A percentile compares a stretch with the other conserved stretches of the same genome.
Evolutionary conservation across 176 grass and related monocot genomes (phyloP).

Genomic region (Elymus sibiricus): DNA sequence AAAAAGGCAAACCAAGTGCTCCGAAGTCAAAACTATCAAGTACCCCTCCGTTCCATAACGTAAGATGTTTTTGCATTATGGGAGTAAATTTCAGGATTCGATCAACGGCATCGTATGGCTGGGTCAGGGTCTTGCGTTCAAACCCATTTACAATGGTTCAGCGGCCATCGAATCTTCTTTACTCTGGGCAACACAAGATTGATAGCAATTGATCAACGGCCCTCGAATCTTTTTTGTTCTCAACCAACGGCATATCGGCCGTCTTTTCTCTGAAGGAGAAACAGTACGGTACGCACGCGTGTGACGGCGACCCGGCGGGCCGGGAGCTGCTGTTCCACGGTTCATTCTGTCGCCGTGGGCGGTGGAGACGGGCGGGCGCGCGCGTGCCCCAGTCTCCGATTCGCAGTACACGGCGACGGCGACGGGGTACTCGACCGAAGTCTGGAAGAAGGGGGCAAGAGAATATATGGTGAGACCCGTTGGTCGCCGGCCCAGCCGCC

Average conservation of each 20-base stretch:
- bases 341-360: not conserved
- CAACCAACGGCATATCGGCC: too few relatives aligned
- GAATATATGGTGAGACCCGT: slow-evolving; percentile 13
- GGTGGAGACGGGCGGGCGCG: not conserved
- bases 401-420: not conserved
- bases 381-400: not conserved
- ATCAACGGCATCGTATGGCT: too few relatives aligned
- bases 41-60: too few relatives aligned
- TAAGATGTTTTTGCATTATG: too few relatives aligned
- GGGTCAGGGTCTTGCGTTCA: not conserved
- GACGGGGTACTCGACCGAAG: not conserved
- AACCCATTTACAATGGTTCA: not conserved
- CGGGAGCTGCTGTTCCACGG: not conserved
- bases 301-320: not conserved
- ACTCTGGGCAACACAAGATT: not conserved
- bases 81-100: too few relatives aligned
- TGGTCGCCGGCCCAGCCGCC: not conserved
- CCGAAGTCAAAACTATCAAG: too few relatives aligned
- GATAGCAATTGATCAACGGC: not conserved
- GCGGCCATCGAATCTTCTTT: not conserved
- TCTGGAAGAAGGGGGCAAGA: not conserved
- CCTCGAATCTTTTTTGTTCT: not conserved
- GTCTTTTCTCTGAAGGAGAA: not conserved
- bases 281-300: not conserved
- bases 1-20: too few relatives aligned